Evolutionary conservation across 306 rosid species (phyloP), one percentile per base, ranked within the genome.

Genomic region (Trifolium dubium): DNA sequence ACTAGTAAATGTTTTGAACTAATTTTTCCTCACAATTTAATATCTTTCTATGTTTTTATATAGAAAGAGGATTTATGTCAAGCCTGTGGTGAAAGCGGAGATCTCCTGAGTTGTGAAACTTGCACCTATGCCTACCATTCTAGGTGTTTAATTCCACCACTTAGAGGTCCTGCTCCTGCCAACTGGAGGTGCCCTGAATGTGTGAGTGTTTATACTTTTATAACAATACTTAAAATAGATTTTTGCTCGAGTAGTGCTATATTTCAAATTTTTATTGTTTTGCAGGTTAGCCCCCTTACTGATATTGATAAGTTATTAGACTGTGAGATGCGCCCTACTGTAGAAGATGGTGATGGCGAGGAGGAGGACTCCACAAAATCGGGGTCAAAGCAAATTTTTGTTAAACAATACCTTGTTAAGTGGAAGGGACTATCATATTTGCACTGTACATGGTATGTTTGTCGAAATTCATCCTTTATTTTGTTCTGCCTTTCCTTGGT

Each of bases 171-270:
- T 18, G 75, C 75, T 74, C 90, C 89, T 11, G 85, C 69, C 64
- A 88, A 53, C 69, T 95, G 99, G 99, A 89, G 96, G 51, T 95
- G 99, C 83, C 99, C 99, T 19, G 99, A 95, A 87, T 95, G 99
- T 78, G 99, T 95, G 90, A 70, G 98, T 55, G 54, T 77, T 69
- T 44, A 51, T 77, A 14, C 77, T 56, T 70, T 23, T 74, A 17
- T 13, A 15, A 63, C 58, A 67, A 67, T 75, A 7, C 60, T 72
- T 77, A 58, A 23, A 31, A 64, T 74, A 56, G 4, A 41, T 50
- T 70, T 81, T 67, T 80, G 63, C 10, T 60, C 34, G 41, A 50
- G 72, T 67, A 77, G 59, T 43, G 59, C 65, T 77, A n/a, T 79
- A 49, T 28, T 61, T 23, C 69, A 35, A 71, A 32, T 58, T 14